Conservation (phyloP, 2,329 filamentous ascomycete species). For the Myriosclerotinia duriaeana region DNA sequence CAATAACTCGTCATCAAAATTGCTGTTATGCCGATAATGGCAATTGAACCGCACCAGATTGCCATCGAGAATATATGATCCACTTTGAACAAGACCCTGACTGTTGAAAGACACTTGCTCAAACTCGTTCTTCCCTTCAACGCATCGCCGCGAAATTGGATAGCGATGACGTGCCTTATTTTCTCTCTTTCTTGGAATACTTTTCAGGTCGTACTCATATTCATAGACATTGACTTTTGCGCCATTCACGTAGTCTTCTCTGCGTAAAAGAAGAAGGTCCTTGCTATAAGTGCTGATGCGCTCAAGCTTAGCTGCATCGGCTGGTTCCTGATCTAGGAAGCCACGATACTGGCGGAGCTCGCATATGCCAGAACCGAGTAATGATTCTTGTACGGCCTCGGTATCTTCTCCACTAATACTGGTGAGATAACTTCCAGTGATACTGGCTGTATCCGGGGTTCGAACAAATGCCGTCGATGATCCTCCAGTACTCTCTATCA, state of each 20-base stretch:
- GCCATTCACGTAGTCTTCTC: slow-evolving; percentile 36
- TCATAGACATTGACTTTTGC: slow-evolving; percentile 46
- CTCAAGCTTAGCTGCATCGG: slow-evolving; percentile 43
- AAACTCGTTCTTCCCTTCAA: slow-evolving; percentile 48
- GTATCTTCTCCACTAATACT: not conserved
- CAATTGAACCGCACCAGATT: slow-evolving; percentile 55
- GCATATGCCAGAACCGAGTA: slow-evolving; percentile 15
- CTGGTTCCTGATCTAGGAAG: slow-evolving; percentile 45
- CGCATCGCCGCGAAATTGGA: slow-evolving; percentile 48
- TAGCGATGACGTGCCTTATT: slow-evolving; percentile 5
- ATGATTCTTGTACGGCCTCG: slow-evolving; percentile 13
- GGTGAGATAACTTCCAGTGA: not conserved
- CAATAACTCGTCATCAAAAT: slow-evolving; percentile 53
- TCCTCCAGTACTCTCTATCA: slow-evolving; percentile 50
- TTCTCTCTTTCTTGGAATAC: not conserved
- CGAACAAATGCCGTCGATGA: slow-evolving; percentile 50
- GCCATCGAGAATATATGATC: slow-evolving; percentile 52
- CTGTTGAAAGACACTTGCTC: slow-evolving; percentile 51
- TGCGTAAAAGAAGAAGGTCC: slow-evolving; percentile 45
- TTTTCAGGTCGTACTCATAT: slow-evolving; percentile 15
- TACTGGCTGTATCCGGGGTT: slow-evolving; percentile 24
- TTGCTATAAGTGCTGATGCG: slow-evolving; percentile 48
- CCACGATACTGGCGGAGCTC: slow-evolving; percentile 20
- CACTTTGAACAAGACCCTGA: slow-evolving; percentile 33
- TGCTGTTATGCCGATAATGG: slow-evolving; percentile 53